Conservation (phyloP, 2,329 filamentous ascomycete species). For the Penicillium sp. region DNA sequence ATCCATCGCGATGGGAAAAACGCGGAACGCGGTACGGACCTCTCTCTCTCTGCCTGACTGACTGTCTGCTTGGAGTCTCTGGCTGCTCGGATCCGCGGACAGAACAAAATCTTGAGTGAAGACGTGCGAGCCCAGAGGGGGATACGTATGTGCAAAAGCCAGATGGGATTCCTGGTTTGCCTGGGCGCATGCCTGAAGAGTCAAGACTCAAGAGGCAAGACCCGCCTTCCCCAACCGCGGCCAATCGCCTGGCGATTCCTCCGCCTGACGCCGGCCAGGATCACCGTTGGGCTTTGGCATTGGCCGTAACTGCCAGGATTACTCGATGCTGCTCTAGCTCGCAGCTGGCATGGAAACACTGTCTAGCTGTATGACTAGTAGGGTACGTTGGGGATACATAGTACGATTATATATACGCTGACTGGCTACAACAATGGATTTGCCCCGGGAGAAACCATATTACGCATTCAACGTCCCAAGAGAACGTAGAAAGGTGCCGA, state of each 20-base stretch:
- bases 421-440: neutral
- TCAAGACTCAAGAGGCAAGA: neutral
- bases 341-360: neutral
- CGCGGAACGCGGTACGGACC: constrained; percentile 10
- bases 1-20: constrained; percentile 10
- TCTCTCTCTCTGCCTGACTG: neutral
- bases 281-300: neutral
- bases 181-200: neutral
- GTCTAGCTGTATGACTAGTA: neutral
- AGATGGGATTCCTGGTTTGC: neutral
- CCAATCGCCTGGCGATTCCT: neutral
- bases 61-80: neutral
- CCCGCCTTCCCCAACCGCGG: neutral
- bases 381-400: neutral
- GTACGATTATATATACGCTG: neutral
- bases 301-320: too few relatives aligned
- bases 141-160: neutral
- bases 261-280: neutral
- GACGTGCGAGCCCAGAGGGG: neutral
- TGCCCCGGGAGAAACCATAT: neutral
- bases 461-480: neutral
- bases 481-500: neutral
- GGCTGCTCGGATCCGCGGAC: neutral
- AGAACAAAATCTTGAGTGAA: neutral
- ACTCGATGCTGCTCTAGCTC: neutral